Evolutionary conservation across 306 rosid genomes (phyloP), one percentile per base, ranked within the genome.

Genomic region (Cicer bijugum): DNA sequence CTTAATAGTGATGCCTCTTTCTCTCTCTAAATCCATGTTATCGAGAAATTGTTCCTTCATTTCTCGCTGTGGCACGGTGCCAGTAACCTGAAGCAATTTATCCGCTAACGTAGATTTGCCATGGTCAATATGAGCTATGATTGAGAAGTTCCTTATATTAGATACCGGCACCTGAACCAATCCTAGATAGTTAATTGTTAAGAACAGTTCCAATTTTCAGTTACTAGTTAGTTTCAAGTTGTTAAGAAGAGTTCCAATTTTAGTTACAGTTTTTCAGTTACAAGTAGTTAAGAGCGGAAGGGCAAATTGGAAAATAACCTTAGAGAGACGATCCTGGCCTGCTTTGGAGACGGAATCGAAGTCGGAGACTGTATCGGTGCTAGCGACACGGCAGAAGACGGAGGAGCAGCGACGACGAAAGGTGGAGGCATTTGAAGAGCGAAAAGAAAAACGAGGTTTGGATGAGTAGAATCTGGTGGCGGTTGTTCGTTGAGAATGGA

Each of bases 21-120:
- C 98, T 69, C 94, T 84, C 88, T 93, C 98, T 69, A 93, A 84
- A 83, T 93, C 98, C 98, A 93, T 91, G 88, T 93, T 93, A 88
- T 93, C 98, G n/a, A 93, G 98, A 78, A 91, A 93, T 72, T 93
- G 98, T 1, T 91, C 97, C 88, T 93, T 93, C 98, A 93, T 93
- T 5, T 93, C 98, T 33, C 98, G 85, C 78, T 87, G 86, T 42
- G 84, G 96, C 3, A 93, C 98, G 12, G 98, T 93, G 8, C 98
- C 98, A 9, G 97, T 93, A 45, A 83, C 82, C 70, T 90, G 93
- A 46, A 93, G 98, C 84, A 93, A 74, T 56, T 93, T 93, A 57
- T 93, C 98, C 0, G 98, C 98, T 23, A 93, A 74, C 38, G 98
- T 91, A 2, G 97, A 93, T 72, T 93, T 93, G 0, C 98, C 98